Conservation (phyloP, 176 grass and related monocot species). For the Thinopyrum elongatum region DNA sequence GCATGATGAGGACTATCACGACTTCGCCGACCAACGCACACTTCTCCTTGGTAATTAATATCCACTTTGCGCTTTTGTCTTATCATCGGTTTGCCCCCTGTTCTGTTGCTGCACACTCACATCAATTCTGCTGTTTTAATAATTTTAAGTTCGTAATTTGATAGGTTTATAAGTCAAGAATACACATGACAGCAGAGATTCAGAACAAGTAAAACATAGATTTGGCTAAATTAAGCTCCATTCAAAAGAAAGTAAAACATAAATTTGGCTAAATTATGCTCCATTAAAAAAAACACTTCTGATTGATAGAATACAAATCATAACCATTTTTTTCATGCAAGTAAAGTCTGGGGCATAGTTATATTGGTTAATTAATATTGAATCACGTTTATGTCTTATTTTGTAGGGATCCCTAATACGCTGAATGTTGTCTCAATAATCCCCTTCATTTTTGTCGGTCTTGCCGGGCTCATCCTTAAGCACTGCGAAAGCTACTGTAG, state of each 20-base stretch:
- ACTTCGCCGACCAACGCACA: slow-evolving; percentile 71
- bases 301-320: not conserved
- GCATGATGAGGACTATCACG: slow-evolving; percentile 73
- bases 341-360: not conserved
- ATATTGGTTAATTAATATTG: not conserved
- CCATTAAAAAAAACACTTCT: too few species aligned
- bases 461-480: slow-evolving; percentile 59
- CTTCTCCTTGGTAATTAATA: slow-evolving; percentile 60
- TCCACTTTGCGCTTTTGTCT: not conserved
- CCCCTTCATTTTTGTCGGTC: slow-evolving; percentile 75
- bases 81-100: not conserved
- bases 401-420: slow-evolving; percentile 82
- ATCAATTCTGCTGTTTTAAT: not conserved
- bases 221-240: too few species aligned
- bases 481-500: slow-evolving; percentile 62
- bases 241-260: too few species aligned
- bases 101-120: not conserved
- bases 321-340: too few species aligned
- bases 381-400: not conserved
- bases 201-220: not conserved
- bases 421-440: slow-evolving; percentile 86
- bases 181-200: too few species aligned
- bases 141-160: too few species aligned
- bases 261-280: too few species aligned
- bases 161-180: too few species aligned